Conservation (phyloP, 1,139 yeast species). For the Zygoascus meyerae region DNA sequence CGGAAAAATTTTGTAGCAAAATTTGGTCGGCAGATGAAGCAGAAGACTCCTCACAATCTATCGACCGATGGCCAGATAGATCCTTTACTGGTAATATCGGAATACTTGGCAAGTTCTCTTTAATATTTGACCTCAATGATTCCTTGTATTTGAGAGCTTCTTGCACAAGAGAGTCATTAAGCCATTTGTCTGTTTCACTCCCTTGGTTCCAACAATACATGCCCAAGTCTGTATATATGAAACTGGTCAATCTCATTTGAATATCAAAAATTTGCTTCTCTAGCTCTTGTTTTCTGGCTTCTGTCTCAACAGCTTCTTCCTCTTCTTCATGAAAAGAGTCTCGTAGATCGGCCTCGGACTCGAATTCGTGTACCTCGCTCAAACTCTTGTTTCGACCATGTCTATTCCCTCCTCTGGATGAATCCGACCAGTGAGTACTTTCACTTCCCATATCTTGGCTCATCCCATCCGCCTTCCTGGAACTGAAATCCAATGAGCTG, state of each 20-base stretch:
- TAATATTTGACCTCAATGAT: constrained; percentile 17
- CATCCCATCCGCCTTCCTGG: constrained; percentile 7
- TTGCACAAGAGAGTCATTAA: constrained; percentile 23
- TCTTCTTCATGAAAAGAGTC: constrained; percentile 10
- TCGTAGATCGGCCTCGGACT: neutral
- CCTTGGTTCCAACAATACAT: constrained; percentile 28
- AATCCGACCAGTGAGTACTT: constrained; percentile 6
- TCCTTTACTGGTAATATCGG: constrained; percentile 20
- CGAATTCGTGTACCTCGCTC: constrained; percentile 19
- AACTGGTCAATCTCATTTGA: constrained; percentile 29
- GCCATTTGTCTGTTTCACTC: constrained; percentile 32
- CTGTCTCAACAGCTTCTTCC: constrained; percentile 8
- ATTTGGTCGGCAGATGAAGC: too few relatives aligned
- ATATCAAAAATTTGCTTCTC: constrained; percentile 24
- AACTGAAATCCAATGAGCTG: constrained; percentile 19
- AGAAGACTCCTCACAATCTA: too few relatives aligned
- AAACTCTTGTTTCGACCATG: constrained; percentile 27
- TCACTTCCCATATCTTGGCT: constrained; percentile 17
- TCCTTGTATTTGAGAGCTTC: constrained; percentile 16
- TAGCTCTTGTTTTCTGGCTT: constrained; percentile 20
- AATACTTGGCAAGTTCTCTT: constrained; percentile 18
- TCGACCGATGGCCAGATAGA: constrained; percentile 14
- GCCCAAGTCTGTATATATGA: constrained; percentile 30
- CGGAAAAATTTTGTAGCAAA: too few relatives aligned
- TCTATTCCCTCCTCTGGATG: constrained; percentile 1